Base-by-base conservation (phyloP, 2,329 filamentous ascomycete genomes). In the Aureobasidium sp. region DNA sequence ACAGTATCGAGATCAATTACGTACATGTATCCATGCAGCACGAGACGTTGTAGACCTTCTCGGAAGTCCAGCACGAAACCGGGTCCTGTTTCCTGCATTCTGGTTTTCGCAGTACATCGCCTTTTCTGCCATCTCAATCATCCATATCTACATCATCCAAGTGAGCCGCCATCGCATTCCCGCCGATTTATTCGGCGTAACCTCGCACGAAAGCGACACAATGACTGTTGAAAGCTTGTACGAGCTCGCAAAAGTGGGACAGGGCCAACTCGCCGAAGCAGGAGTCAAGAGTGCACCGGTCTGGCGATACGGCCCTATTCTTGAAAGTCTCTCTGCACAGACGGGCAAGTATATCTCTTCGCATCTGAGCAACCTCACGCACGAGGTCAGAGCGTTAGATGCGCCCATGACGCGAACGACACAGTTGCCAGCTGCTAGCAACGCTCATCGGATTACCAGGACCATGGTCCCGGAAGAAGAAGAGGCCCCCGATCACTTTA, bases 101-200 rank as follows among this genome's bases (percentile, higher is more conserved):
- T 82, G 81, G 78, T 82, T 79, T 69, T 82, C 78, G 27, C 78
- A 81, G 41, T 82, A 82, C 64, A 79, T 82, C 4, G 77, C 79
- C 0, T 83, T 83, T 62, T 83, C 80, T 65, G 80, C 81, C 0
- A 73, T 84, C 0, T 79, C 79, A 0, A 79, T 83, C 4, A 71
- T 82, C 0, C 84, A 83, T 62, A 77, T 84, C 2, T 82, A 79
- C 73, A 73, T 80, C 48, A 83, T 84, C 17, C 80, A 82, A 66
- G 75, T 67, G 24, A 66, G 66, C 37, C 64, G 68, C 15, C 66
- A 65, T 12, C 67, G 68, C 17, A 36, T 69, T 13, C 59, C 66
- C 3, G 44, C 51, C 2, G 37, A 69, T 39, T 39, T 41, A 59
- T 13, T 53, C 60, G 61, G 37, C 32, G 27, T 15, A 7, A 20